Evolutionary conservation across 257 asterid species (phyloP).

Genomic region (Solanum clarkiae): DNA sequence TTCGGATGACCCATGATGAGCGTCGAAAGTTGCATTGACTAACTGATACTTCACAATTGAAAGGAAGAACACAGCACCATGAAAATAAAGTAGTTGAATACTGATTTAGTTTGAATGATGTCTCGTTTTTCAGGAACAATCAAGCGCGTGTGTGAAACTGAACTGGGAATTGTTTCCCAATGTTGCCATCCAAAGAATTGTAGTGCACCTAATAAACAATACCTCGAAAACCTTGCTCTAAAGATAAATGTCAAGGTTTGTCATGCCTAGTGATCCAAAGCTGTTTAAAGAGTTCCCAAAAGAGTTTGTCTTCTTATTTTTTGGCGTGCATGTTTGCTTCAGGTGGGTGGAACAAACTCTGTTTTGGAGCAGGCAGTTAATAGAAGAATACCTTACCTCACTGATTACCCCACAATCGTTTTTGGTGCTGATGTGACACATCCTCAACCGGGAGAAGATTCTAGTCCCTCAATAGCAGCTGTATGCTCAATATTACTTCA

Average conservation of each 20-base stretch:
- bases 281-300: neutral
- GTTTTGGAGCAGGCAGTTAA: slow-evolving; percentile 32
- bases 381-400: slow-evolving; percentile 16
- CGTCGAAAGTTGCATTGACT: no score
- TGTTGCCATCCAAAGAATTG: slow-evolving; percentile 59
- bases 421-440: slow-evolving; percentile 97
- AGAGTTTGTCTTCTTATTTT: neutral
- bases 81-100: neutral
- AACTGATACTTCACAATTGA: no score
- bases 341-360: slow-evolving; percentile 76
- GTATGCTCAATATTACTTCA: slow-evolving; percentile 13
- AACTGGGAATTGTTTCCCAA: slow-evolving; percentile 76
- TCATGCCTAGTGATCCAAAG: neutral
- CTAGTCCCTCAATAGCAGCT: slow-evolving; percentile 82
- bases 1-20: no score
- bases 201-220: slow-evolving; percentile 14
- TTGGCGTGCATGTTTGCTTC: neutral
- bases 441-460: slow-evolving; percentile 77
- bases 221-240: slow-evolving; percentile 58
- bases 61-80: neutral
- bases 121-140: slow-evolving; percentile 40
- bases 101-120: neutral
- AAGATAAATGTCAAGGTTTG: slow-evolving; percentile 84
- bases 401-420: slow-evolving; percentile 52
- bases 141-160: slow-evolving; percentile 70